A percentile compares a stretch with the other conserved stretches of the same genome.
Evolutionary conservation across 1,284 basidiomycete species (phyloP).

Genomic region (Cryptococcus deneoformans): DNA sequence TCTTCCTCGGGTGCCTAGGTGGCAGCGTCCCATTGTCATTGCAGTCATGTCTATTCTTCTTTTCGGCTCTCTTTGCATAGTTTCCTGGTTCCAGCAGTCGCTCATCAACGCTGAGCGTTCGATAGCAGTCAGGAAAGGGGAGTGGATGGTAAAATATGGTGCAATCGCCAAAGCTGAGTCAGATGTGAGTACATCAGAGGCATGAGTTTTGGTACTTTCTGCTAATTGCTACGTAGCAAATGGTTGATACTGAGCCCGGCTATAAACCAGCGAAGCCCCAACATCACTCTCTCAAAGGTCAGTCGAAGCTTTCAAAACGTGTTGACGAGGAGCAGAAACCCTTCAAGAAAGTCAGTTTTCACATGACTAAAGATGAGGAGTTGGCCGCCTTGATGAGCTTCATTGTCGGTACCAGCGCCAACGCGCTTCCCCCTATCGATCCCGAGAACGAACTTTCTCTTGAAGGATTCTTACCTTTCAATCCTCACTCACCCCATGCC

Average conservation of each 20-base stretch:
- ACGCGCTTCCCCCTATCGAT: conserved; percentile 17
- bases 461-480: conserved; percentile 22
- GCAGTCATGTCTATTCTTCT: conserved; percentile 22
- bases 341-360: conserved; percentile 1
- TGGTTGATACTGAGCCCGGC: conserved; percentile 20
- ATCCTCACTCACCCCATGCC: conserved; percentile 12
- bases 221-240: background rate
- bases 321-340: conserved; percentile 1
- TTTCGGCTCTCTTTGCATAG: conserved; percentile 23
- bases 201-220: no score
- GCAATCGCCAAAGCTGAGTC: conserved; percentile 13
- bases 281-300: conserved; percentile 21
- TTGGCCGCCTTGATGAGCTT: conserved; percentile 25
- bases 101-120: conserved; percentile 15
- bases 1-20: conserved; percentile 16
- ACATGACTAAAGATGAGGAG: conserved; percentile 23
- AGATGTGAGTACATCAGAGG: conserved; percentile 5
- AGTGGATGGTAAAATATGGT: conserved; percentile 20
- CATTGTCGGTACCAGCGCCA: conserved; percentile 22
- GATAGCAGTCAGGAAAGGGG: conserved; percentile 15
- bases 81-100: conserved; percentile 21
- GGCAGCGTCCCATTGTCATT: conserved; percentile 24
- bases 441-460: conserved; percentile 11
- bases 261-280: conserved; percentile 14
- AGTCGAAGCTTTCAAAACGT: conserved; percentile 13